Conservation (phyloP, 202 grass and related monocot species). For the Panicum virgatum region DNA sequence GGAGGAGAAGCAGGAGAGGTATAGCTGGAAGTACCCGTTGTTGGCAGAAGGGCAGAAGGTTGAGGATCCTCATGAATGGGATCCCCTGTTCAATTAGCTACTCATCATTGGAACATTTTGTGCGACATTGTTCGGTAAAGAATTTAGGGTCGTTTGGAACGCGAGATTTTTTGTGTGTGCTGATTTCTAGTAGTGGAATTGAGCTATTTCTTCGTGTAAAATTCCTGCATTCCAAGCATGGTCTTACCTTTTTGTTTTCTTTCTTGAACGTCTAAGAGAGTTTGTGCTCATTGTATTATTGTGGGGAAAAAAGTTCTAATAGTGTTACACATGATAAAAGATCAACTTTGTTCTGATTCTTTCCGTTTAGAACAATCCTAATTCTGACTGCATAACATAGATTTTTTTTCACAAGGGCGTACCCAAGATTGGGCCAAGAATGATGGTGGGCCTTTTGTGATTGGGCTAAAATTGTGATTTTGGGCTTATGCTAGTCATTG, state of each 20-base stretch:
- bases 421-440: neutral
- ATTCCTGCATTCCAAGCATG: neutral
- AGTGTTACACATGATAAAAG: neutral
- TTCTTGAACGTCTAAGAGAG: neutral
- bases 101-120: neutral
- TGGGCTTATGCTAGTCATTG: neutral
- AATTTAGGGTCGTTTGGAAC: neutral
- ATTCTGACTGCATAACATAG: no score
- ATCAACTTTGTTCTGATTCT: neutral
- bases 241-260: neutral
- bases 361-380: no score
- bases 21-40: slow-evolving; percentile 70
- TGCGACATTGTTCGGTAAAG: neutral
- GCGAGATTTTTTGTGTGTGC: neutral
- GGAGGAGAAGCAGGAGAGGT: slow-evolving; percentile 46
- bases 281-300: neutral
- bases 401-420: no score
- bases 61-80: slow-evolving; percentile 61
- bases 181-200: neutral
- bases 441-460: neutral
- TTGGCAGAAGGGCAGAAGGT: slow-evolving; percentile 42
- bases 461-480: neutral
- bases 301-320: neutral
- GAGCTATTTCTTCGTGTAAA: neutral
- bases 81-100: slow-evolving; percentile 46